Evolutionary conservation across 2,329 filamentous ascomycete species (phyloP).

Genomic region (Colletotrichum sansevieriae): DNA sequence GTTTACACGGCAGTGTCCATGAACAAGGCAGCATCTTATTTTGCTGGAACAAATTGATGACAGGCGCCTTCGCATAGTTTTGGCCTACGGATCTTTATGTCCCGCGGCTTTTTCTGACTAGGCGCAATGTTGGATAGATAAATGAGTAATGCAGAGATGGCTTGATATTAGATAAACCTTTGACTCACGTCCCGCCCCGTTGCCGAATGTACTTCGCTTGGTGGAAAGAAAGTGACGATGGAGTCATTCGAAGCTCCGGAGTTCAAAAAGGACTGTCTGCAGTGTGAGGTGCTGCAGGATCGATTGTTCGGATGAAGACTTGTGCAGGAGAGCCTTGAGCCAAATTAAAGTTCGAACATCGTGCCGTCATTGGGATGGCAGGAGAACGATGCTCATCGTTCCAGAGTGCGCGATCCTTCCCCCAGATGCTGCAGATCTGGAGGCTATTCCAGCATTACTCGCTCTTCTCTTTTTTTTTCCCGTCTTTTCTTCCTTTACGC

Average conservation of each 20-base stretch:
- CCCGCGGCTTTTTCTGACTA: slow-evolving; percentile 5
- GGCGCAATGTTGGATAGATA: slow-evolving; percentile 39
- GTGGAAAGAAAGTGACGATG: too few species aligned
- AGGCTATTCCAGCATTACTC: background rate
- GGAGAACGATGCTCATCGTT: background rate
- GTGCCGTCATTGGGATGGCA: slow-evolving; percentile 12
- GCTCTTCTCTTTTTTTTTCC: too few species aligned
- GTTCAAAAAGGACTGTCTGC: too few species aligned
- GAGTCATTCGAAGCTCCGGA: too few species aligned
- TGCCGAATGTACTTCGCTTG: too few species aligned
- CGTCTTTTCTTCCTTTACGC: too few species aligned
- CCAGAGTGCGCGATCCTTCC: background rate
- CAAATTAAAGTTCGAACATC: background rate
- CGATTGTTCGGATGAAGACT: background rate
- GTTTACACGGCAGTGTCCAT: slow-evolving; percentile 25
- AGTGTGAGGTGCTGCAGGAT: too few species aligned
- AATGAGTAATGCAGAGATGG: slow-evolving; percentile 42
- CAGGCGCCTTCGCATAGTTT: slow-evolving; percentile 28
- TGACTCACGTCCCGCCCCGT: too few species aligned
- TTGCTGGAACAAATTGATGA: slow-evolving; percentile 31
- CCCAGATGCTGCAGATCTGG: slow-evolving; percentile 9
- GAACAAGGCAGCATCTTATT: slow-evolving; percentile 16
- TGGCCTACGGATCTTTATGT: slow-evolving; percentile 22
- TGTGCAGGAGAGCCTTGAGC: background rate
- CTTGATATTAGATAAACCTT: slow-evolving; percentile 23